Conservation (phyloP, 441 rosid species). For the Erysimum cheiri region DNA sequence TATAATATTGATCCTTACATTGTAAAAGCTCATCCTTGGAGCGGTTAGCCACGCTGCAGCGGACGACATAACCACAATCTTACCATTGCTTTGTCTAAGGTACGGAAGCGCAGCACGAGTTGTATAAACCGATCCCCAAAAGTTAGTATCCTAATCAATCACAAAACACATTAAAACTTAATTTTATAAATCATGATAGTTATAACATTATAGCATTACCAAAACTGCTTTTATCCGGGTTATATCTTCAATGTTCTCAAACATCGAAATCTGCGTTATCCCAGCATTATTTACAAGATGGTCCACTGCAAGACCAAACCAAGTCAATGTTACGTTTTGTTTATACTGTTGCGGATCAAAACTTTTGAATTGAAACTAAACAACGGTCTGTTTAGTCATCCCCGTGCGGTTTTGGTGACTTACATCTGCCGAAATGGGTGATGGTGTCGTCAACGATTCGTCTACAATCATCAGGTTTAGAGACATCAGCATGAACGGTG, state of each 20-base stretch:
- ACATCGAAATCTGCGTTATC: conserved; percentile 45
- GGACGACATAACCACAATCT: conserved; percentile 63
- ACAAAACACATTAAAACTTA: neutral
- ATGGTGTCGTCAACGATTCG: conserved; percentile 56
- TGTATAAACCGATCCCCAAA: conserved; percentile 72
- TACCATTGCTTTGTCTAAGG: conserved; percentile 61
- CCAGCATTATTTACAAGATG: conserved; percentile 86
- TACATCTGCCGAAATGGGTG: conserved; percentile 59
- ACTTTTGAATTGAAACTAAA: neutral
- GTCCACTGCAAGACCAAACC: conserved; percentile 58
- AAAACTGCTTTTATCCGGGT: conserved; percentile 46
- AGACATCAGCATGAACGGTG: conserved; percentile 55
- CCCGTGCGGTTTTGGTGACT: conserved; percentile 23
- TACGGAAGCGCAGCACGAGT: conserved; percentile 63
- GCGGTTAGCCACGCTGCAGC: conserved; percentile 60
- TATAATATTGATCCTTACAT: conserved; percentile 41
- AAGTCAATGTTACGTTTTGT: neutral
- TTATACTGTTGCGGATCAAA: neutral
- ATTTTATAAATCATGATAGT: neutral
- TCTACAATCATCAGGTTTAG: conserved; percentile 59
- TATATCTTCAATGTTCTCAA: conserved; percentile 60
- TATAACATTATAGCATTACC: conserved; percentile 47
- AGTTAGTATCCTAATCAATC: conserved; percentile 60
- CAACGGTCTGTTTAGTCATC: neutral
- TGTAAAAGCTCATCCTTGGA: conserved; percentile 64